Evolutionary conservation across 1,284 basidiomycete genomes (phyloP).

Genomic region (Calocybe gambosa): DNA sequence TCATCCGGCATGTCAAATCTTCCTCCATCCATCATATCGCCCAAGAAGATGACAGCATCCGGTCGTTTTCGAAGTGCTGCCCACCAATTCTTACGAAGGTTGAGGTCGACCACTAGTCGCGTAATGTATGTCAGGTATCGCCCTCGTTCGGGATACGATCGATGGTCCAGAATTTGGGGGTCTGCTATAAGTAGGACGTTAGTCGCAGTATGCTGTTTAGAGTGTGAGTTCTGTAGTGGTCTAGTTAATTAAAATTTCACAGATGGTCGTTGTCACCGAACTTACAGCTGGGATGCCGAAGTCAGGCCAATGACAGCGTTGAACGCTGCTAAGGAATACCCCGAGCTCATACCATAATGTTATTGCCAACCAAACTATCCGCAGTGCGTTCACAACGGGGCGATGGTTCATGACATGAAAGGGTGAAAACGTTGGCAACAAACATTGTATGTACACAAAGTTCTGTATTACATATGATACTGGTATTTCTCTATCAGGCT

Average conservation of each 20-base stretch:
- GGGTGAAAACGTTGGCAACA: not conserved
- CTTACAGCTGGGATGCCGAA: slow-evolving; percentile 22
- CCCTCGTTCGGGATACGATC: slow-evolving; percentile 50
- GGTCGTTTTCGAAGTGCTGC: slow-evolving; percentile 57
- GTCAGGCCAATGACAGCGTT: slow-evolving; percentile 59
- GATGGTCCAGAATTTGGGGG: slow-evolving; percentile 72
- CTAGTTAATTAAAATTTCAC: not conserved
- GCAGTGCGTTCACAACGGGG: slow-evolving; percentile 26
- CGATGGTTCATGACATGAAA: slow-evolving; percentile 12
- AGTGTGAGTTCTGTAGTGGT: not conserved
- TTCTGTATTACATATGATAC: not conserved
- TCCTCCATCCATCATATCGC: slow-evolving; percentile 86
- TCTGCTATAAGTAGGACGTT: slow-evolving; percentile 79
- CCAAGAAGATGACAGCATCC: slow-evolving; percentile 75
- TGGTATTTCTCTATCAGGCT: no score
- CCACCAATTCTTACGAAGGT: slow-evolving; percentile 80
- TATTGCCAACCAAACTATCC: slow-evolving; percentile 29
- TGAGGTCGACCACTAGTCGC: slow-evolving; percentile 60
- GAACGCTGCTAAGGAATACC: slow-evolving; percentile 45
- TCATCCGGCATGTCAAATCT: slow-evolving; percentile 54
- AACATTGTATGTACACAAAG: not conserved
- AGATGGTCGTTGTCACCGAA: slow-evolving; percentile 14
- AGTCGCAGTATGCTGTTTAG: slow-evolving; percentile 29
- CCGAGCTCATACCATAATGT: slow-evolving; percentile 63
- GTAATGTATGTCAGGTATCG: slow-evolving; percentile 45